Evolutionary conservation across 805 yeast species (phyloP), one percentile per base, ranked within the genome.

Genomic region (Saturnispora saitoi): DNA sequence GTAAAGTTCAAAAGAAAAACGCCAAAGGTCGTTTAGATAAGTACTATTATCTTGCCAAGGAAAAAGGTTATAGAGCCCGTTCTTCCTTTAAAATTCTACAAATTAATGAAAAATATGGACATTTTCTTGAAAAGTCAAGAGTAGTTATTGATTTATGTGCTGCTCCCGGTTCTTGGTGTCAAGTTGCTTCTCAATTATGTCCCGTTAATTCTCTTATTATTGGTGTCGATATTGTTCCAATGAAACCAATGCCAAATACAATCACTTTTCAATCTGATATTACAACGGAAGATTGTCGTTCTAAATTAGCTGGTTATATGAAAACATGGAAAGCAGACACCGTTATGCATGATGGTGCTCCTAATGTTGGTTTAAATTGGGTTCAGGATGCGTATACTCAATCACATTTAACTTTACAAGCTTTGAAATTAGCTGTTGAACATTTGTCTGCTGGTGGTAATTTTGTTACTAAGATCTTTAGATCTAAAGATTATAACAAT

Each of bases 141-240:
- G 98, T 93, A 39, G 96, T 93, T 40, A 86, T 93, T 46, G 99
- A 93, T 76, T 74, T 93, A 58, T 93, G 99, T 82, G 98, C 98
- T 47, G 99, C 99, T 10, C 98, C 98, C 38, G 99, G 99, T 49
- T 88, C 97, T 3, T 93, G 99, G 99, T 93, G 99, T 76, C 99
- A 93, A 71, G 98, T 93, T 40, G 99, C 99, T 0, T 81, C 95
- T 1, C 86, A 89, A 52, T 68, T 88, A 47, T 89, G 98, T 69
- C 98, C 99, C 2, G 73, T 89, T 1, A 88, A 89, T 66, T 87
- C 97, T 0, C 75, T 93, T 56, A 93, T 93, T 60, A 88, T 93
- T 48, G 99, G 99, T 67, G 99, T 93, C n/a, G 99, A 93, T 77
- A 83, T 93, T 60, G 98, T 90, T 31, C 97, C 97, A 15, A 93